Evolutionary conservation across 2,329 filamentous ascomycete species (phyloP), one percentile per base, ranked within the genome.

Genomic region (Dactylellina parvicollis): DNA sequence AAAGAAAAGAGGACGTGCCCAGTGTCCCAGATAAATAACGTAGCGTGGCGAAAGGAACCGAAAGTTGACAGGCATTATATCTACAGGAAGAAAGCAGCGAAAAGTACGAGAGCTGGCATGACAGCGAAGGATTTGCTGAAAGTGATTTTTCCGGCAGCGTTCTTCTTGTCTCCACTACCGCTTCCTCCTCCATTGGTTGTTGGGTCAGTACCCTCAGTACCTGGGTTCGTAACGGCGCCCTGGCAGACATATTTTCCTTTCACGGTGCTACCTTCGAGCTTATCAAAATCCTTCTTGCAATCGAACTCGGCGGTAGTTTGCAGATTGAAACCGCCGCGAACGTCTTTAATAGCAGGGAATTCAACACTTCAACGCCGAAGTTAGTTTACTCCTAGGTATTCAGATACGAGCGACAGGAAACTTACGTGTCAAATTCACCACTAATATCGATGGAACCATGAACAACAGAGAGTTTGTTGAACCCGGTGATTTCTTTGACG

Each of bases 361-460:
- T 84, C 80, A 76, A 95, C 88, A 72, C 92, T 96, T 77, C 0
- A 61, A 38, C 20, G 4, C 12, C 71, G 76, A 79, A 76, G 78
- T 84, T 77, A 83, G 80, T 69, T 34, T 56, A 40, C 40, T 54
- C 38, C 10, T 50, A 20, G 1, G n/a, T 54, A 24, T 57, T 30
- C 30, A 2, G n/a, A 10, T 8, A 7, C 2, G 1, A 14, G 3
- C 52, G 5, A 1, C 10, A 1, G 12, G 56, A 10, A 16, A 87
- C 91, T 85, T 86, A 96, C 92, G 86, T 84, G 75, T 88, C 86
- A 82, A 97, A 96, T 84, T 88, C 90, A 79, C 95, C 95, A 78
- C 89, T 88, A 81, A 96, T 87, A 81, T 92, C 89, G 79, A 98
- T 85, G 78, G 92, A 92, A 83, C 93, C 94, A 76, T 85, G 86